Evolutionary conservation across 129 eudicot genomes (phyloP).

Genomic region (Arctium minus): DNA sequence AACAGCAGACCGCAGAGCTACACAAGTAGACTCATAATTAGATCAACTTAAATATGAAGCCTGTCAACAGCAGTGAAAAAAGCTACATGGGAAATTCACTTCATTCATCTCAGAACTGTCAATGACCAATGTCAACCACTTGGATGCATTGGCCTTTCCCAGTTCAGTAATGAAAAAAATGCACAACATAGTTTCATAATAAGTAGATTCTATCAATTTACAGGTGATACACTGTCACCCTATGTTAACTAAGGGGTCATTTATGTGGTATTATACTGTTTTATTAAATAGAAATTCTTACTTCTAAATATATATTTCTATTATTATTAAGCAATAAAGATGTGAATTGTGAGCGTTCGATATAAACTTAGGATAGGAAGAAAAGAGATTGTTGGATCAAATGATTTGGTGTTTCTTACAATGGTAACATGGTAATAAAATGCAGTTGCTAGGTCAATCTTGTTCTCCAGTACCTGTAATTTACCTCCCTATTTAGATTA

Average conservation of each 20-base stretch:
- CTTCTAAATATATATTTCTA: not conserved
- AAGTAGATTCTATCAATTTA: not conserved
- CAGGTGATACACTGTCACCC: not conserved
- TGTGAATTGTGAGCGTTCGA: not conserved
- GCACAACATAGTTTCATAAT: not conserved
- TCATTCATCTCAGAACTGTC: not conserved
- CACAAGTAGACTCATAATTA: constrained; percentile 19
- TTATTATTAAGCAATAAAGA: not conserved
- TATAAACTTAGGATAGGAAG: no score
- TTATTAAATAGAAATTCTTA: not conserved
- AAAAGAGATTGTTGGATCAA: not conserved
- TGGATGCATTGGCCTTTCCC: not conserved
- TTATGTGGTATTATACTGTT: not conserved
- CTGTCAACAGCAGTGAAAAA: not conserved
- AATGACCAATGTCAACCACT: not conserved
- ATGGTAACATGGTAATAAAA: not conserved
- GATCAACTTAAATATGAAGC: not conserved
- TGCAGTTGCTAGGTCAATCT: no score
- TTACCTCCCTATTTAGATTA: not conserved
- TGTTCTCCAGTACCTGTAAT: not conserved
- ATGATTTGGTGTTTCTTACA: constrained; percentile 1
- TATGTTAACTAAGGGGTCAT: not conserved
- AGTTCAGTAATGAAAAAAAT: not conserved
- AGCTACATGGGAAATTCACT: not conserved
- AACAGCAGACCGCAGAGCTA: constrained; percentile 84